Evolutionary conservation across 331 rosid genomes (phyloP), one percentile per base, ranked within the genome.

Genomic region (Acacia concinna): DNA sequence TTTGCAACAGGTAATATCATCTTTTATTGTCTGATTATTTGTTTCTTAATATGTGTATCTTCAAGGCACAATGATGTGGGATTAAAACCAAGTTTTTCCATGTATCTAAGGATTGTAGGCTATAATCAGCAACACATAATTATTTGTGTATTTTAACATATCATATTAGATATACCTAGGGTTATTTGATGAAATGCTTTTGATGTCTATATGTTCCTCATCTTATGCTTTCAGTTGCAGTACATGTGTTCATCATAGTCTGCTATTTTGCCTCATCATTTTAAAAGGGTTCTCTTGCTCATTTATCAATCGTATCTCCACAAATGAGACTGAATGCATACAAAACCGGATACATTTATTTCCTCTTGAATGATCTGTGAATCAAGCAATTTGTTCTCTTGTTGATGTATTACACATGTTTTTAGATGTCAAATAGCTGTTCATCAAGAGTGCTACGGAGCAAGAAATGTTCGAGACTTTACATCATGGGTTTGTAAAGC

Each of bases 361-460:
- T 17, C 73, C 74, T 77, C 30, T 54, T n/a, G 52, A 70, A 67
- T 76, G 77, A 81, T 52, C 71, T 35, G 59, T 71, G 74, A 75
- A 75, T 79, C 52, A 37, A 69, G 35, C 70, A 18, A 41, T 71
- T 68, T 73, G 14, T n/a, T n/a, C n/a, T n/a, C n/a, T n/a, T n/a
- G n/a, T 28, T 28, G 34, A 60, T 28, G 44, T 79, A 30, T 71
- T 84, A n/a, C 81, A 30, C 82, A 66, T 86, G 71, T 62, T 64
- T 80, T 66, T 80, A 96, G 99, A 85, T 96, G 99, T 85, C 99
- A 96, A 87, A 93, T 96, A 81, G 98, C 99, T 3, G 98, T 96
- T 80, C 99, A 96, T 93, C 99, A 96, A 87, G 99, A 96, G 86
- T 96, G 99, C 88, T 96, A 96, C 81, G 99, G 99, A 73, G 99